These are phyloP conservation scores for Tylopilus sp. DNA, from an alignment of 768 basidiomycete species.

Conservation along the genomic window DNA sequence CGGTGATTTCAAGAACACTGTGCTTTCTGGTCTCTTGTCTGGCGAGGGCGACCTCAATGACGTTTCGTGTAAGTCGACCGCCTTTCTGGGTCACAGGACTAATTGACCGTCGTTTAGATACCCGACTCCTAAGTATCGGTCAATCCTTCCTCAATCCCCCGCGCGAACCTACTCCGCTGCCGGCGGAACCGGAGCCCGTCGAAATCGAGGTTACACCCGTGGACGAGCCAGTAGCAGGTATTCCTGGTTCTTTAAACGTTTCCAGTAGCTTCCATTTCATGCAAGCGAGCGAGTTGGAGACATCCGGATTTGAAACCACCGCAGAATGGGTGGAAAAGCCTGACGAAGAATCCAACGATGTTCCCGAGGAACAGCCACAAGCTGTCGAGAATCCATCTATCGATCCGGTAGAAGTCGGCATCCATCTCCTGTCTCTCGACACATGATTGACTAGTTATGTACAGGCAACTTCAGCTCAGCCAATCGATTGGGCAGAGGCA, in stretches of 20 bases:
- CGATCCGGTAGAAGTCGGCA: slow-evolving; percentile 33
- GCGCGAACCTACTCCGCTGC: slow-evolving; percentile 31
- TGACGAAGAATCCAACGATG: slow-evolving; percentile 29
- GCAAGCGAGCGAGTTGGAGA: slow-evolving; percentile 75
- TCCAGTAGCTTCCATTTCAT: slow-evolving; percentile 74
- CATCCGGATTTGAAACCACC: slow-evolving; percentile 46
- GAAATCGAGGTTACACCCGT: slow-evolving; percentile 30
- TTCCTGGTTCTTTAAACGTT: slow-evolving; percentile 37
- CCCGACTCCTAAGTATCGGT: slow-evolving; percentile 57
- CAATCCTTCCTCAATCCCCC: slow-evolving; percentile 51
- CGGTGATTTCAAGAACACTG: slow-evolving; percentile 44
- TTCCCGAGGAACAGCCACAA: slow-evolving; percentile 17
- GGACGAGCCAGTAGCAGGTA: slow-evolving; percentile 36
- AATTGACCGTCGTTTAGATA: slow-evolving; percentile 40
- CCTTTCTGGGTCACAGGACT: slow-evolving; percentile 1
- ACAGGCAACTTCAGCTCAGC: slow-evolving; percentile 25
- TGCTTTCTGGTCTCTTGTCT: slow-evolving; percentile 54
- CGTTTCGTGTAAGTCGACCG: slow-evolving; percentile 53
- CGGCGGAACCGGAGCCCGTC: slow-evolving; percentile 29
- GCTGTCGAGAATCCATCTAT: slow-evolving; percentile 4
- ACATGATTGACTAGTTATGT: background rate
- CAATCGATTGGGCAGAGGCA: slow-evolving; percentile 74
- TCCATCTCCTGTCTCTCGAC: background rate
- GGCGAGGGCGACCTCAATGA: slow-evolving; percentile 59
- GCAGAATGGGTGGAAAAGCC: slow-evolving; percentile 56